These are phyloP conservation scores for Smithsoniella earleae DNA, from an alignment of 163 green algal genomes.

Conservation along the genomic window DNA sequence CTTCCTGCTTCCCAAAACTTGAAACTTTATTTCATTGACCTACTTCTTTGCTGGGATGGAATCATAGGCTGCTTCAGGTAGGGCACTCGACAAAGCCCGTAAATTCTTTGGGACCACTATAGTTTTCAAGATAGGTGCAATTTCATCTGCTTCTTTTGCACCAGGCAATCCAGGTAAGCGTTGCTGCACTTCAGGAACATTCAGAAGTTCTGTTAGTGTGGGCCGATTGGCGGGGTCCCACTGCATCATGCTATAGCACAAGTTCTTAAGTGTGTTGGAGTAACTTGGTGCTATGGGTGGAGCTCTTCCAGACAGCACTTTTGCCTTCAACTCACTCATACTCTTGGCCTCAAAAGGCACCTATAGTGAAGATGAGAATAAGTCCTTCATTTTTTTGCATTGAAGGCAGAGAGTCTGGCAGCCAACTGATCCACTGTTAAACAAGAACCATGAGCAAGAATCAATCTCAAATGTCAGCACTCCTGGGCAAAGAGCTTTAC, in stretches of 20 bases:
- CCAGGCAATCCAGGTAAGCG: background rate
- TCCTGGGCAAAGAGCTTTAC: too few species aligned
- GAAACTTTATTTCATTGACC: too few species aligned
- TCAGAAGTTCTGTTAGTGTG: constrained; percentile 14
- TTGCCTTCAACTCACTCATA: constrained; percentile 64
- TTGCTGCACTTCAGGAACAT: constrained; percentile 4
- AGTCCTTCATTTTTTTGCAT: background rate
- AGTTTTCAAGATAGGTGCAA: constrained; percentile 16
- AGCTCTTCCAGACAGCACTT: constrained; percentile 48
- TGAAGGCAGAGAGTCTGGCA: too few species aligned
- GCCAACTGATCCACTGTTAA: background rate
- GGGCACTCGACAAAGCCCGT: background rate
- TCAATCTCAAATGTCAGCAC: background rate
- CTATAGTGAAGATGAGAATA: too few species aligned
- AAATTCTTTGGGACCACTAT: constrained; percentile 27
- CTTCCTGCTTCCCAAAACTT: too few species aligned
- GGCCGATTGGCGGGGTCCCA: constrained; percentile 40
- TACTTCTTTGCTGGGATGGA: constrained; percentile 14
- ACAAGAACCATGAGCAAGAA: too few species aligned
- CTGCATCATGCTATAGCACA: constrained; percentile 47
- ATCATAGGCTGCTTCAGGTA: constrained; percentile 15
- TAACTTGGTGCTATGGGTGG: constrained; percentile 40
- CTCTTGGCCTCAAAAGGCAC: constrained; percentile 64
- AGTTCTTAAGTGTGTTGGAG: constrained; percentile 39
- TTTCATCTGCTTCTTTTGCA: constrained; percentile 7